Evolutionary conservation across 768 basidiomycete species (phyloP), one percentile per base, ranked within the genome.

Genomic region (Psilocybe sp.): DNA sequence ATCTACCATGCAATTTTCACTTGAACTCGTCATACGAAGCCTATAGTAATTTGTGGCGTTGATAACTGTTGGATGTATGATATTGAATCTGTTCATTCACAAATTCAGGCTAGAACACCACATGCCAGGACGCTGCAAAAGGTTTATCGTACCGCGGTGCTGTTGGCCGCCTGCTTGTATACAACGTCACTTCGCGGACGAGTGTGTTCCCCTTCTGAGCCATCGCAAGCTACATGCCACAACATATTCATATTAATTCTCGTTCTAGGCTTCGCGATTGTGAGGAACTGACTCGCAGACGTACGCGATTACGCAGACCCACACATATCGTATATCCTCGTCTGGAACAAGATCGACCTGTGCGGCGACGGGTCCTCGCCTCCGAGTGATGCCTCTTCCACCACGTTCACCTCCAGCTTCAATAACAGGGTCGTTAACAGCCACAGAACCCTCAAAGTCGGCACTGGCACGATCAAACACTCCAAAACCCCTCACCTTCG

Each of bases 91-190:
- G 23, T 28, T 28, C 23, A 3, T 28, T 44, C 36, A 35, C 31
- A 14, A 40, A 46, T 39, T 16, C 50, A 91, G 89, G 91, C 63
- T 96, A 93, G 93, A 93, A 96, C 60, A 95, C 92, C 2, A 93
- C 93, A 46, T 93, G 93, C 4, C 91, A 91, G 37, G 92, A 95
- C 46, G 84, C 87, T 32, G 92, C 93, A 63, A 94, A 92, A 13
- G 77, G 92, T 51, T 89, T 86, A 2, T 96, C 95, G 70, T 96
- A 94, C 66, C 83, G 93, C 38, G 92, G 93, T 46, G 90, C 89
- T 4, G 88, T 86, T 36, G 80, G 93, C 44, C 81, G 91, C 68
- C 64, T 96, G 18, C 74, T 96, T 13, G 93, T 96, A 14, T 96
- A 94, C 70, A 92, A 95, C 68, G 91, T 94, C 47, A 93, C 92